Base-by-base conservation (phyloP, 768 basidiomycete genomes). In the Suillus alpinus region DNA sequence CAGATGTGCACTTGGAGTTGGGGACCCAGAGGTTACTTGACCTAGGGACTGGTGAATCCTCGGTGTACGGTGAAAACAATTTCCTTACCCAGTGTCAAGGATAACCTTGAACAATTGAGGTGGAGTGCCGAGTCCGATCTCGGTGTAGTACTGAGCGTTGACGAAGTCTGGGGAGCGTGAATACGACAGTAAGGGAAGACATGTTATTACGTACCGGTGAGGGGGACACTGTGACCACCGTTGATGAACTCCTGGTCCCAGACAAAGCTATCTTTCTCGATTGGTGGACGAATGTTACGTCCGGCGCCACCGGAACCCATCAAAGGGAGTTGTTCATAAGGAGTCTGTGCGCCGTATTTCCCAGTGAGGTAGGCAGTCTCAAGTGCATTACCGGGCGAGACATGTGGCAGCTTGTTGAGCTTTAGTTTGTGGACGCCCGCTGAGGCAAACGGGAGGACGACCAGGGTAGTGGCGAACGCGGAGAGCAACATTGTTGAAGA, bases 1-100 rank as follows among this genome's bases (percentile, higher is more conserved):
- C 94, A n/a, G 92, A 94, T n/a, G 84, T 90, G 77, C 94, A 95
- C 59, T 82, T 69, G n/a, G 73, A 66, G 72, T 92, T 88, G 6
- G 95, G 95, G 9, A 98, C 91, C 95, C 95, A 98, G 12, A 97
- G 84, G 74, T 97, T 96, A 78, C 88, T 90, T 52, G 91, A 94
- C 10, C 91, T 91, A 16, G 50, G 4, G n/a, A n/a, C 40, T 55
- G 41, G 55, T 62, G 51, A 58, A 56, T 50, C 67, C 46, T n/a
- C 20, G 49, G 29, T 26, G 12, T 62, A 23, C 56, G 46, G 39
- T 36, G 16, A 46, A 8, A 10, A 12, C 3, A 53, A 26, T 14
- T 7, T 18, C 39, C 67, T 32, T 71, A 89, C 89, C 91, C 92
- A 47, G 96, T 97, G 74, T 98, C 95, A 59, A 98, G 85, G 63